Conservation (phyloP, 495 filamentous ascomycete genomes). For the Penicillium angulare region DNA sequence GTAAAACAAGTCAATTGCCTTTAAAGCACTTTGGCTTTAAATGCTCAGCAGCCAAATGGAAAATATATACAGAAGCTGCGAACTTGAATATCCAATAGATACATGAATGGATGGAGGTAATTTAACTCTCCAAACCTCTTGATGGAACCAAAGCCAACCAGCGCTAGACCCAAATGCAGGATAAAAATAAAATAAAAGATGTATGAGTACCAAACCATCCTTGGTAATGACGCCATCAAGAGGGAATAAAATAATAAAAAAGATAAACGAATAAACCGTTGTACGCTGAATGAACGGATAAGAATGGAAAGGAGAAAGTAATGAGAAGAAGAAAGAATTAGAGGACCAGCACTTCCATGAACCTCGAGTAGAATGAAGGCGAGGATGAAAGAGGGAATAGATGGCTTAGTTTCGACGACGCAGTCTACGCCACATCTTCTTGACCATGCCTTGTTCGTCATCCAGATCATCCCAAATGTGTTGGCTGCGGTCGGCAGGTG, state of each 20-base stretch:
- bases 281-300: conserved; percentile 14
- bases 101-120: not conserved
- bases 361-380: not conserved
- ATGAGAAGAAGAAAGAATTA: not conserved
- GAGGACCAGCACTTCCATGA: not conserved
- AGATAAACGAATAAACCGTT: not conserved
- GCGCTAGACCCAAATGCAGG: conserved; percentile 12
- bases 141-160: not conserved
- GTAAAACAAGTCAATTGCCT: too few relatives aligned
- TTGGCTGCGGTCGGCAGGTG: conserved; percentile 42
- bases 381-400: not conserved
- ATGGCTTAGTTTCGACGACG: conserved; percentile 31
- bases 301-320: not conserved
- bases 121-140: not conserved
- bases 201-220: not conserved
- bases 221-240: not conserved
- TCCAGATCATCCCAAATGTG: conserved; percentile 46
- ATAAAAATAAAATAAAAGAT: not conserved
- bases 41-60: conserved; percentile 1
- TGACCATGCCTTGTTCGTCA: conserved; percentile 47
- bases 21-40: not conserved
- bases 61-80: conserved; percentile 22
- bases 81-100: conserved; percentile 1
- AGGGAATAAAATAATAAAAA: conserved; percentile 1
- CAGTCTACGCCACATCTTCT: conserved; percentile 55